Conservation (phyloP, 2,329 filamentous ascomycete species). For the Aspergillus japonicus region DNA sequence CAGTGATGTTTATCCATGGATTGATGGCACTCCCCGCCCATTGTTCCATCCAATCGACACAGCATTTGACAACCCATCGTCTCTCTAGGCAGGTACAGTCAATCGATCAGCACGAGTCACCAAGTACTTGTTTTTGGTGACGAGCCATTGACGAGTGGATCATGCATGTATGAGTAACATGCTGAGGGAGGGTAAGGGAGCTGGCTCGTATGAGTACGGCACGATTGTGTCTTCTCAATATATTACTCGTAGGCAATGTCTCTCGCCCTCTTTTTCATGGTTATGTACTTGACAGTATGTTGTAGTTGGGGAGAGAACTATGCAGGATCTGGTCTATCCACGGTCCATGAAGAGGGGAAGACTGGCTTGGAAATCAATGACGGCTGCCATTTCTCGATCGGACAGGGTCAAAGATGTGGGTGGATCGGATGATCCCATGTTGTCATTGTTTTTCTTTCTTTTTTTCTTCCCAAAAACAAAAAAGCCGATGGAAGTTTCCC, state of each 20-base stretch:
- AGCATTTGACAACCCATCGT: neutral
- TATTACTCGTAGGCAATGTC: neutral
- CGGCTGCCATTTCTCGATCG: neutral
- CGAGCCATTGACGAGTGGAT: neutral
- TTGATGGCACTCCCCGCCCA: neutral
- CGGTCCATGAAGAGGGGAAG: neutral
- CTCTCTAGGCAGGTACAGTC: neutral
- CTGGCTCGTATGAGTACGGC: neutral
- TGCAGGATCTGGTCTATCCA: neutral
- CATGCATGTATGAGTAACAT: neutral
- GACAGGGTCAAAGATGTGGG: too few relatives aligned
- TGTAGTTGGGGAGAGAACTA: neutral
- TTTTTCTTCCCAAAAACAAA: rapidly evolving
- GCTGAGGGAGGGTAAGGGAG: too few relatives aligned
- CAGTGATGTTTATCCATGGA: neutral
- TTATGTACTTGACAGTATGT: too few relatives aligned
- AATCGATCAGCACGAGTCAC: neutral
- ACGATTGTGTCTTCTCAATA: neutral
- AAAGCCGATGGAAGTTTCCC: too few relatives aligned
- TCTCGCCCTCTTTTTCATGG: too few relatives aligned
- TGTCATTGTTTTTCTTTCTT: too few relatives aligned
- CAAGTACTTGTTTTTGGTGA: neutral
- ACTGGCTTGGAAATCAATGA: neutral
- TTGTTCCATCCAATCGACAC: neutral
- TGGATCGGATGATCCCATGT: too few relatives aligned